These are phyloP conservation scores for Sclerotinia subarctica DNA, from an alignment of 2,329 filamentous ascomycete species.

Conservation along the genomic window DNA sequence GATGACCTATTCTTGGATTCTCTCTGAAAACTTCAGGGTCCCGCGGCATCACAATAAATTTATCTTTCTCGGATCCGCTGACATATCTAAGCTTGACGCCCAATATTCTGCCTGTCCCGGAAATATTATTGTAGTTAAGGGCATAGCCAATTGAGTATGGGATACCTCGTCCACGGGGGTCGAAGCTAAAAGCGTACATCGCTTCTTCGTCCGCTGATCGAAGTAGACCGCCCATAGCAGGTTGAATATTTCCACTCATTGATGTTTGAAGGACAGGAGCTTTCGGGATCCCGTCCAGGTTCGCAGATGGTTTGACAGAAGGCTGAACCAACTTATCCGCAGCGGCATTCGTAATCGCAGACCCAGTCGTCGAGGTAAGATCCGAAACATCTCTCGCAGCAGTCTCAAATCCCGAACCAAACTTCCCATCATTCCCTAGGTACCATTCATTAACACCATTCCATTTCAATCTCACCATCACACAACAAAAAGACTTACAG, in stretches of 20 bases:
- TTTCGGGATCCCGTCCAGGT: neutral
- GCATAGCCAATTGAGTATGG: no score
- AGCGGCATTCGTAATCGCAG: neutral
- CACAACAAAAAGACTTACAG: neutral
- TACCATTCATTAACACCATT: neutral
- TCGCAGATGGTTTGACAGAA: neutral
- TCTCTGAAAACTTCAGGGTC: neutral
- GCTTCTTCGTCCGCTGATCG: no score
- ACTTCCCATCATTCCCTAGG: neutral
- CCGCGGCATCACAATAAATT: no score
- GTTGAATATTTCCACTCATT: neutral
- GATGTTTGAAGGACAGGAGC: neutral
- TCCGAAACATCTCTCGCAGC: neutral
- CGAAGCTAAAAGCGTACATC: no score
- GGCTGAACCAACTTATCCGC: neutral
- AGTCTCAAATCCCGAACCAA: neutral
- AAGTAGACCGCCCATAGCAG: no score
- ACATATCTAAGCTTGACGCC: neutral
- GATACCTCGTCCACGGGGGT: no score
- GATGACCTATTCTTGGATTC: neutral
- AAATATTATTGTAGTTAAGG: no score
- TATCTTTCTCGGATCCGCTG: accelerated
- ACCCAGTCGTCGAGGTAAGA: no score
- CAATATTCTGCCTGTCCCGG: no score
- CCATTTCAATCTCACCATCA: neutral